Conservation (phyloP, 169 alveolate genomes). For the Prorocentrum cordatum region DNA sequence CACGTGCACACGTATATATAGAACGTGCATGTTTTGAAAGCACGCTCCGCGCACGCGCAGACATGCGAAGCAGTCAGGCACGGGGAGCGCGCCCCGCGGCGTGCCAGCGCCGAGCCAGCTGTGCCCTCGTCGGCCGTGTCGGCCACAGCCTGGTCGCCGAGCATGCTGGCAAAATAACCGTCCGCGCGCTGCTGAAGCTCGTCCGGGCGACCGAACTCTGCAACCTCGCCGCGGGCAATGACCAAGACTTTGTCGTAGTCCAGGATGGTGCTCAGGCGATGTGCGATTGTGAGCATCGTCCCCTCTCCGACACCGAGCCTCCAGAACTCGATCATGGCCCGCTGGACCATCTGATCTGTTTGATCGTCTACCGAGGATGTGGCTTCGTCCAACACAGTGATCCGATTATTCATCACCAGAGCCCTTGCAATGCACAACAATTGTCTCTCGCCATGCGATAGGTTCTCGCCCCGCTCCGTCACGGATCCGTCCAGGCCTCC, state of each 20-base stretch:
- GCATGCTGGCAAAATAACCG: conserved; percentile 6
- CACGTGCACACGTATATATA: no score
- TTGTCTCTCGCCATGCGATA: conserved; percentile 82
- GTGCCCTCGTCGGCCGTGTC: no score
- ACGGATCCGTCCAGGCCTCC: conserved; percentile 69
- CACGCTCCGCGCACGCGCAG: no score
- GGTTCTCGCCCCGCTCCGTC: conserved; percentile 70
- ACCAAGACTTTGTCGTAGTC: conserved; percentile 73
- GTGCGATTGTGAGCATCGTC: conserved; percentile 88
- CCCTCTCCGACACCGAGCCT: conserved; percentile 76
- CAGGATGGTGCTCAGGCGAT: conserved; percentile 83
- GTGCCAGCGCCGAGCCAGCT: no score
- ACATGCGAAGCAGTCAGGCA: no score
- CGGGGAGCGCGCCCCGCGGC: no score
- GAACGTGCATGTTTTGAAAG: no score
- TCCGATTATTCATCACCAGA: neutral
- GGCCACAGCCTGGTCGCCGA: no score
- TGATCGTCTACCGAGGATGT: neutral
- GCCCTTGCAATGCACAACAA: conserved; percentile 70
- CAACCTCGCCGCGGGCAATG: neutral
- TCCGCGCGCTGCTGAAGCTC: neutral
- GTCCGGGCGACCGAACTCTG: neutral
- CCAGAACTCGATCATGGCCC: conserved; percentile 37
- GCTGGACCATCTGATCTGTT: neutral
- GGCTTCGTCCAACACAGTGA: conserved; percentile 11